Percentiles rank a stretch among this genome's conserved stretches.
These are phyloP conservation scores for Creolimax fragrantissima DNA, from an alignment of 78 protist genomes.

Conservation along the genomic window DNA sequence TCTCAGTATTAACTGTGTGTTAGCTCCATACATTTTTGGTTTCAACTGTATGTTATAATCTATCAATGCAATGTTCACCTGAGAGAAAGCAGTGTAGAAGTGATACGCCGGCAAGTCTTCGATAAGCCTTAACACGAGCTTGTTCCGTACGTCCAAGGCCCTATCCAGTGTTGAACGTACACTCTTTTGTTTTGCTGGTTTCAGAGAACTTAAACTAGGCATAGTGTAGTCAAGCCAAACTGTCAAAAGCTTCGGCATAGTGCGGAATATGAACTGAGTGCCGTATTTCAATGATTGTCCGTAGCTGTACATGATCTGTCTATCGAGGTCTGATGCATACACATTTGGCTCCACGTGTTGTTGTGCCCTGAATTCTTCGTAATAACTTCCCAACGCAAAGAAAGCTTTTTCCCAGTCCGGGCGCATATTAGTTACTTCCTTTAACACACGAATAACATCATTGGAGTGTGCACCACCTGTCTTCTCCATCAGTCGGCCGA, in stretches of 20 bases:
- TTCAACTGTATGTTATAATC: not conserved
- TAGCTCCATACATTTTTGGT: not conserved
- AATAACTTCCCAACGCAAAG: conserved; percentile 45
- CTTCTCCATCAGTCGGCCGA: not conserved
- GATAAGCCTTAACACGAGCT: not conserved
- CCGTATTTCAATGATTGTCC: conserved; percentile 31
- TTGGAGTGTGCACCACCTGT: not conserved
- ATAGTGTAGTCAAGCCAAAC: conserved; percentile 45
- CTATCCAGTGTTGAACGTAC: not conserved
- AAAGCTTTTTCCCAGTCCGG: conserved; percentile 54
- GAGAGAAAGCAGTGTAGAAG: conserved; percentile 51
- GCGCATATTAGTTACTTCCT: not conserved
- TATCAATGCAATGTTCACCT: not conserved
- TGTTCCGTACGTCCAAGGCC: not conserved
- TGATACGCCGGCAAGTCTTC: conserved; percentile 24
- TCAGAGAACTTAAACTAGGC: not conserved
- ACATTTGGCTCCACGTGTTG: not conserved
- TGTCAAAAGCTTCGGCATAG: conserved; percentile 61
- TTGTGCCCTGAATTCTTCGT: conserved; percentile 29
- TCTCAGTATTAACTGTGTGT: not conserved
- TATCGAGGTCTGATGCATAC: not conserved
- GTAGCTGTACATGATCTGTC: conserved; percentile 5
- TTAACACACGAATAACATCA: not conserved
- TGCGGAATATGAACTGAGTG: conserved; percentile 27
- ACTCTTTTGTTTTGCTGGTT: not conserved